Conservation (phyloP, 805 yeast genomes). For the Sugiyamaella mastotermitis region DNA sequence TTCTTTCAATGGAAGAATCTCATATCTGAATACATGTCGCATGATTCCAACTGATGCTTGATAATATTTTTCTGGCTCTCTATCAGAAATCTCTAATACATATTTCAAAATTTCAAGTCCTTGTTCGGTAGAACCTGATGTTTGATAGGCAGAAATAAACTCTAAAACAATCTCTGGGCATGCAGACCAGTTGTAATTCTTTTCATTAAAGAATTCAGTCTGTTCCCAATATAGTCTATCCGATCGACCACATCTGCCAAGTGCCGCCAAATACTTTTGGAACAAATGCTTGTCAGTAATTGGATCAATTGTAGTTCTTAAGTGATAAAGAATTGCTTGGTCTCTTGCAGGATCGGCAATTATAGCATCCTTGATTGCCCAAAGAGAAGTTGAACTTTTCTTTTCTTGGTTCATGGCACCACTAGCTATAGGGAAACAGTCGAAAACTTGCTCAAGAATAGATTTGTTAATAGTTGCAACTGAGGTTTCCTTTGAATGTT, state of each 20-base stretch:
- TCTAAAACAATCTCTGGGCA: slow-evolving; percentile 20
- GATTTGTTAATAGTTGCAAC: slow-evolving; percentile 9
- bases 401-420: slow-evolving; percentile 17
- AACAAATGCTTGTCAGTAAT: slow-evolving; percentile 7
- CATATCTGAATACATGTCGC: slow-evolving; percentile 14
- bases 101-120: slow-evolving; percentile 16
- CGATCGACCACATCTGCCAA: slow-evolving; percentile 19
- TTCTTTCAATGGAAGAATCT: slow-evolving; percentile 15
- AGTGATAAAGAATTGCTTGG: slow-evolving; percentile 17
- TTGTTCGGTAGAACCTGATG: slow-evolving; percentile 9
- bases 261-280: slow-evolving; percentile 23
- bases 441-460: slow-evolving; percentile 19
- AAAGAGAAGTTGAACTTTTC: slow-evolving; percentile 11
- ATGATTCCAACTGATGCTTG: slow-evolving; percentile 13
- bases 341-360: slow-evolving; percentile 16
- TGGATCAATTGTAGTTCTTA: slow-evolving; percentile 16
- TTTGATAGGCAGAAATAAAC: slow-evolving; percentile 21
- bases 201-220: slow-evolving; percentile 8
- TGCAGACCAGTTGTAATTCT: slow-evolving; percentile 10
- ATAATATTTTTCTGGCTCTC: slow-evolving; percentile 4
- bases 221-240: slow-evolving; percentile 21
- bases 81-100: slow-evolving; percentile 16
- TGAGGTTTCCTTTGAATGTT: background rate
- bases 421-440: slow-evolving; percentile 21
- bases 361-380: slow-evolving; percentile 19